Evolutionary conservation across 306 rosid genomes (phyloP), one percentile per base, ranked within the genome.

Genomic region (Datisca glomerata): DNA sequence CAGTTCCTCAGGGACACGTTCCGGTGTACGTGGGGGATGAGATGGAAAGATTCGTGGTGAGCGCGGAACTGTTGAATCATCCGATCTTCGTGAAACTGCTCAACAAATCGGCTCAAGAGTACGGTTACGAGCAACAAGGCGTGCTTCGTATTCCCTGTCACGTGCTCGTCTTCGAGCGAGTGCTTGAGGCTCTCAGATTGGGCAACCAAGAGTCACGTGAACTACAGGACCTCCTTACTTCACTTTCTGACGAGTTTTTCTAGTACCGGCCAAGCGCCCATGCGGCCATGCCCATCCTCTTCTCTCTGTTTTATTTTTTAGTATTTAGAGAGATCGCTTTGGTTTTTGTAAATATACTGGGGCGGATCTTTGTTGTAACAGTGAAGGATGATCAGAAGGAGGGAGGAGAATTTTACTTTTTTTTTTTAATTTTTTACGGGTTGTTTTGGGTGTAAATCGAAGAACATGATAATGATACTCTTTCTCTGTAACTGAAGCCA

Each of bases 11-110:
- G 13, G 97, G 97, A 0, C 91, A 80, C 57, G 83, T 89, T 0
- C 97, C 97, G 48, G 73, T 89, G 32, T 89, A 74, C 72, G 97
- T 89, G 4, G 97, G 97, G 20, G 97, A 89, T 17, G 95, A 89
- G 91, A 83, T 83, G 97, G 77, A 75, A 52, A 53, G 85, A 24
- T 89, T 83, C 40, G 95, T 72, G 1, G 93, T 89, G 3, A 51
- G 55, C 32, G 93, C 95, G 1, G 95, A 89, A 67, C 64, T 89
- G 1, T 41, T 89, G 8, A 89, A 89, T 59, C 97, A 89, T 15
- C 97, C 97, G 7, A 42, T 80, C 27, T 89, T 89, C 72, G 74
- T 83, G 1, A 75, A 67, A 49, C 93, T 89, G 1, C 69, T 89
- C 13, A 74, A 83, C 67, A 67, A 66, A 29, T 83, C 97, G 15